Conservation (phyloP, 495 filamentous ascomycete genomes). For the Trichoderma gamsii region DNA sequence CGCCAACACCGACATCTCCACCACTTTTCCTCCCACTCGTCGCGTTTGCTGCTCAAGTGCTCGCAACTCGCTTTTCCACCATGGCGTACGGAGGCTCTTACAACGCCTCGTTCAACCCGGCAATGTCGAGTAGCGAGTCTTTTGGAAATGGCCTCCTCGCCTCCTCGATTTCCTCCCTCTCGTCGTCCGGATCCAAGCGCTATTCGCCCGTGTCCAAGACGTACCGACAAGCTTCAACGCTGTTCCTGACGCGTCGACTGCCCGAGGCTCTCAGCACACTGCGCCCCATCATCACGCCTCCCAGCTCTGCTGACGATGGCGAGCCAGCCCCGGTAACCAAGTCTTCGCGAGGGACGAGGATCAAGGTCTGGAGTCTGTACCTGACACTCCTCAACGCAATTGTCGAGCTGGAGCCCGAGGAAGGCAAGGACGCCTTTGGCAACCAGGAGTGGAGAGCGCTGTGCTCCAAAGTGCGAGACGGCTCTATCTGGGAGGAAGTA, state of each 20-base stretch:
- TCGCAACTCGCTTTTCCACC: neutral
- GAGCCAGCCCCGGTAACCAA: constrained; percentile 63
- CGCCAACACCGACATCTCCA: neutral
- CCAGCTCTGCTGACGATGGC: constrained; percentile 27
- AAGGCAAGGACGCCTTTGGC: constrained; percentile 83
- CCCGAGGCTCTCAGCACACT: constrained; percentile 80
- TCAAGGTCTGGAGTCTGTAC: constrained; percentile 97
- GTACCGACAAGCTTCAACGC: constrained; percentile 82
- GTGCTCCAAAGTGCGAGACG: constrained; percentile 73
- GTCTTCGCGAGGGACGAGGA: constrained; percentile 68
- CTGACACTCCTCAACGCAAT: constrained; percentile 87
- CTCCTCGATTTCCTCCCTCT: constrained; percentile 42
- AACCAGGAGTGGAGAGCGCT: constrained; percentile 74
- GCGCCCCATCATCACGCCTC: constrained; percentile 64
- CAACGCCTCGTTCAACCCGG: constrained; percentile 33
- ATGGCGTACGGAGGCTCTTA: constrained; percentile 37
- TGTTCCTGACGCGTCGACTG: constrained; percentile 87
- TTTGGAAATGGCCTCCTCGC: constrained; percentile 34
- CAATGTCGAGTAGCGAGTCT: constrained; percentile 18
- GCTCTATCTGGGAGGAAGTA: constrained; percentile 87
- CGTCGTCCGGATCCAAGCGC: constrained; percentile 47
- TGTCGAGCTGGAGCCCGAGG: constrained; percentile 79
- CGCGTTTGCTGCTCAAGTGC: neutral
- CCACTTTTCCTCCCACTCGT: neutral
- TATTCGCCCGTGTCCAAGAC: constrained; percentile 65